These are phyloP conservation scores for Globisporangium lucens DNA, from an alignment of 352 stramenopile species.

Conservation along the genomic window DNA sequence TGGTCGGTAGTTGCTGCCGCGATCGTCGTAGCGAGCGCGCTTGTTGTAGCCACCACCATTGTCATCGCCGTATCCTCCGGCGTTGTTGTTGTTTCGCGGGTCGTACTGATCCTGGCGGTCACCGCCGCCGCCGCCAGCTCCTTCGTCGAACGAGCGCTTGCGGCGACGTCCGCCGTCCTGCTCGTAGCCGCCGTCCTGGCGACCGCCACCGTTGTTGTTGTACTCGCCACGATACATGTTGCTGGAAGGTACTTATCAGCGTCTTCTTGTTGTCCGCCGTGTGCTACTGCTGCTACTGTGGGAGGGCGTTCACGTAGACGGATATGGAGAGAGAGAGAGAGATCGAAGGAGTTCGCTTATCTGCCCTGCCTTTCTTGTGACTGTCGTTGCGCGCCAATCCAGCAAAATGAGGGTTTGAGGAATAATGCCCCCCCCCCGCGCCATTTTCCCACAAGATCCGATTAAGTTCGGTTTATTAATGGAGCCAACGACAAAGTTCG, in stretches of 20 bases:
- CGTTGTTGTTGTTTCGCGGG: conserved; percentile 14
- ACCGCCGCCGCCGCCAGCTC: conserved; percentile 11
- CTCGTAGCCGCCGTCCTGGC: conserved; percentile 20
- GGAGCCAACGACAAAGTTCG: neutral
- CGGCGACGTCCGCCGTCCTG: conserved; percentile 27
- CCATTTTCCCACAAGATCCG: neutral
- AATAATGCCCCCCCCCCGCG: neutral
- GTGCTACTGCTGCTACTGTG: neutral
- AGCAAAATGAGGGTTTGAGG: neutral
- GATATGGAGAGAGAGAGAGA: neutral
- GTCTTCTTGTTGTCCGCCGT: neutral
- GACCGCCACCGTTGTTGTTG: conserved; percentile 18
- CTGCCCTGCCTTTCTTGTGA: neutral
- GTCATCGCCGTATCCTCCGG: conserved; percentile 45
- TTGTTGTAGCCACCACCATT: conserved; percentile 44
- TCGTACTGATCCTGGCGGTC: conserved; percentile 15
- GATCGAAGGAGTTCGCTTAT: neutral
- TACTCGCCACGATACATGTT: conserved; percentile 29
- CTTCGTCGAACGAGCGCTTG: conserved; percentile 68
- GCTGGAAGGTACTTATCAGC: neutral
- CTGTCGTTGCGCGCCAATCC: conserved; percentile 5
- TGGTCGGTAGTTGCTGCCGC: conserved; percentile 25
- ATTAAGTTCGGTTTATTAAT: neutral
- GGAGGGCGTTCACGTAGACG: neutral
- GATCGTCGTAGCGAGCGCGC: conserved; percentile 52